Base-by-base conservation (phyloP, 495 filamentous ascomycete genomes). In the Astrothelium macrocarpum region DNA sequence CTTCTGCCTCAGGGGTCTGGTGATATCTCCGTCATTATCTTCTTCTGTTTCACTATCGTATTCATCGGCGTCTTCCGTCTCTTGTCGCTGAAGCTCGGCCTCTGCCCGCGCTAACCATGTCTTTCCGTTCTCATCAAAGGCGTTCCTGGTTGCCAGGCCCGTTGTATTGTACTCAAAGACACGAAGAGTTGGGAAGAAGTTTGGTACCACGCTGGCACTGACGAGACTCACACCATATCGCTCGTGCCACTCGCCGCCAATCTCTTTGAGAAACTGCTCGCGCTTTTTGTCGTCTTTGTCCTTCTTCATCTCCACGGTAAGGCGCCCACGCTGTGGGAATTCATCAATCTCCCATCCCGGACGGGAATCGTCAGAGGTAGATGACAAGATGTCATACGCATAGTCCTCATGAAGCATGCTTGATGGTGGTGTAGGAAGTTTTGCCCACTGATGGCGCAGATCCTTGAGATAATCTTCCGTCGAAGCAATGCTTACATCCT, bases 161-260 rank as follows among this genome's bases (percentile, higher is more conserved):
- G 89, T 89, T 62, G 89, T 89, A 69, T 99, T 97, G 79, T 99
- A 99, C 71, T 97, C 90, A 61, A 92, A 77, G 26, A 97, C 82
- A 2, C 94, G 81, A 36, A 97, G 72, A 2, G 88, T 90, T 1
- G 94, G 94, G 70, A 94, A 95, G 73, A 89, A 96, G 66, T 93
- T 97, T 0, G 94, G 94, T 1, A 99, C 89, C 32, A 99, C 74
- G 70, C 91, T 96, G 0, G 94, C 87, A 20, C 84, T 79, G 59
- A 96, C 87, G 45, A 92, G 76, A 0, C 89, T 84, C 2, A 94
- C 74, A 32, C 90, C 85, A 74, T 89, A 99, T 43, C 93, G 83
- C 70, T 97, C 93, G 1, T 83, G 92, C 79, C 83, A 95, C 46
- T 80, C 78, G 1, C 90, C 91, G 32, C 88, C 91, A 64, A 93